Conservation (phyloP, 1,284 basidiomycete genomes). For the Fomitopsis pinicola region DNA sequence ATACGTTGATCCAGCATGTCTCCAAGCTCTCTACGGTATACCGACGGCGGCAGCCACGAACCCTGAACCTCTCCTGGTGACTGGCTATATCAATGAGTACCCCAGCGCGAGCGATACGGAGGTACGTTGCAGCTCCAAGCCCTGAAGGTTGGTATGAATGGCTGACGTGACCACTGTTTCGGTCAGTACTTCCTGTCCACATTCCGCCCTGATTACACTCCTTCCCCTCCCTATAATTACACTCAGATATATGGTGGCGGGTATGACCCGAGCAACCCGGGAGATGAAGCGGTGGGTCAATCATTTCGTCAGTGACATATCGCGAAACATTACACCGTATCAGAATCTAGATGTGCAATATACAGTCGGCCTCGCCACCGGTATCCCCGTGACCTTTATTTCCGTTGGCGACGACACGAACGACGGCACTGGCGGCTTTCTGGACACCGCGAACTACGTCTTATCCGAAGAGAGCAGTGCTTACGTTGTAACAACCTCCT, state of each 20-base stretch:
- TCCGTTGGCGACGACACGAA: conserved; percentile 40
- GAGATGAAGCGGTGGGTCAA: conserved; percentile 17
- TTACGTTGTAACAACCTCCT: conserved; percentile 45
- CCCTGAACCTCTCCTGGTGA: conserved; percentile 48
- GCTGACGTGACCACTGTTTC: conserved; percentile 14
- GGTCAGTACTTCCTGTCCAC: conserved; percentile 43
- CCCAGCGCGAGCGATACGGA: conserved; percentile 47
- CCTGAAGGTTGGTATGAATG: neutral
- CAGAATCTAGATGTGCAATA: conserved; percentile 62
- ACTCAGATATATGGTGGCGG: conserved; percentile 51
- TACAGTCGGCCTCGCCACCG: conserved; percentile 45
- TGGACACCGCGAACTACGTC: conserved; percentile 23
- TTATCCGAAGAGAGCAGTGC: conserved; percentile 36
- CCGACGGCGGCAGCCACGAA: conserved; percentile 41
- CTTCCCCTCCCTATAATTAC: conserved; percentile 45
- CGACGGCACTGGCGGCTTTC: conserved; percentile 18
- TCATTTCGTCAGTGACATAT: neutral
- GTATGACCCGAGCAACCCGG: conserved; percentile 33
- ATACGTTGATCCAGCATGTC: conserved; percentile 50
- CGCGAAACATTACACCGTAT: neutral
- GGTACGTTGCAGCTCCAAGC: conserved; percentile 18
- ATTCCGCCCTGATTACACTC: conserved; percentile 46
- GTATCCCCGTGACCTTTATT: conserved; percentile 27
- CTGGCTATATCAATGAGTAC: conserved; percentile 54
- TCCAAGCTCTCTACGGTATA: conserved; percentile 49